phyloP scores from a whole-genome alignment of 2,329 filamentous ascomycete genomes.

The Colletotrichum liriopes region DNA sequence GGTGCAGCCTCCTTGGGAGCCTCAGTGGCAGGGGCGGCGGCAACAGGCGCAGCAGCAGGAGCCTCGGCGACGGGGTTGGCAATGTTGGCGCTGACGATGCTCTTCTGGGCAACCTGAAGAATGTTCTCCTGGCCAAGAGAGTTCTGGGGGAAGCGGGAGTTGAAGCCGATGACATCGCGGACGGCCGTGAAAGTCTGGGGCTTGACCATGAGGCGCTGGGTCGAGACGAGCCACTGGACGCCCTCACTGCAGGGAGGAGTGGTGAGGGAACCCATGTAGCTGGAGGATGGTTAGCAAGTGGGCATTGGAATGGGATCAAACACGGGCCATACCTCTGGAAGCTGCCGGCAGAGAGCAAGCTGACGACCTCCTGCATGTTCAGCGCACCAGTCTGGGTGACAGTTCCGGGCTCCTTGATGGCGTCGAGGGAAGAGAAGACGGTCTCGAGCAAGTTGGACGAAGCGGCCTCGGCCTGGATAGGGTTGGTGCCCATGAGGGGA shows the following conservation, averaged over 20 bases:
- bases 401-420: conserved; percentile 61
- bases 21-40: conserved; percentile 13
- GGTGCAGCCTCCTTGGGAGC: not conserved
- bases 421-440: conserved; percentile 58
- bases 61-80: conserved; percentile 11
- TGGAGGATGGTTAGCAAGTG: conserved; percentile 37
- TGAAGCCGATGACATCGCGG: conserved; percentile 63
- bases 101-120: conserved; percentile 46
- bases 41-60: conserved; percentile 18
- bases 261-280: conserved; percentile 64
- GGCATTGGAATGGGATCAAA: not conserved
- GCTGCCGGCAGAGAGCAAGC: conserved; percentile 52
- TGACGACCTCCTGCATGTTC: conserved; percentile 60
- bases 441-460: conserved; percentile 62
- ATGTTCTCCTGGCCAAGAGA: conserved; percentile 57
- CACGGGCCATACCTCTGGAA: conserved; percentile 55
- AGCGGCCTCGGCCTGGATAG: conserved; percentile 55
- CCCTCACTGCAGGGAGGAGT: conserved; percentile 66
- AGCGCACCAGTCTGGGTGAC: conserved; percentile 58
- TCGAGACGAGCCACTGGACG: conserved; percentile 65
- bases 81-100: conserved; percentile 25
- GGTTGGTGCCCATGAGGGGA: conserved; percentile 58
- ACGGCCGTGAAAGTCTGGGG: conserved; percentile 56
- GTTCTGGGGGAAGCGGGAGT: conserved; percentile 63
- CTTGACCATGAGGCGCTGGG: conserved; percentile 57